Percentiles rank a stretch among this genome's conserved stretches.
Evolutionary conservation across 805 yeast species (phyloP).

Genomic region (Maudiozyma serrabonitensis): DNA sequence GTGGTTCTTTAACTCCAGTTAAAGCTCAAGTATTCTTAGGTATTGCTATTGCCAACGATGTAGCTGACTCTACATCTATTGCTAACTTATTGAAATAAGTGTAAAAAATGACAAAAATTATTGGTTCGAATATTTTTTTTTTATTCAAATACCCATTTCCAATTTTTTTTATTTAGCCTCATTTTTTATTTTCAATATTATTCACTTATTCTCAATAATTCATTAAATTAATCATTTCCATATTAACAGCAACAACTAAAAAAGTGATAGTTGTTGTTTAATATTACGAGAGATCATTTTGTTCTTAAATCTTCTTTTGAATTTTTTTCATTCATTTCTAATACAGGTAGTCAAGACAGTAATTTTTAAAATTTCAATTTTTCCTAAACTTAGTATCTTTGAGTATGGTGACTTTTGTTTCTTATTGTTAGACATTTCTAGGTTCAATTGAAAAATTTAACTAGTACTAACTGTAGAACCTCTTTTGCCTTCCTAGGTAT

Average conservation of each 20-base stretch:
- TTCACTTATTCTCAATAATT: neutral
- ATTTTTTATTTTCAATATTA: neutral
- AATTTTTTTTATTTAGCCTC: neutral
- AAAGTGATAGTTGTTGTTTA: no score
- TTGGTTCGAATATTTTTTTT: no score
- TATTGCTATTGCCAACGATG: constrained; percentile 23
- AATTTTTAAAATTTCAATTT: neutral
- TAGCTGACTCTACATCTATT: constrained; percentile 5
- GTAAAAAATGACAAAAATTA: neutral
- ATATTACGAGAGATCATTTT: neutral
- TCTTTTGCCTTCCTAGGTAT: neutral
- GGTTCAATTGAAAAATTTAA: no score
- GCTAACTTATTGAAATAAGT: constrained; percentile 1
- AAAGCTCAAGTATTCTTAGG: constrained; percentile 26
- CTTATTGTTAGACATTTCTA: no score
- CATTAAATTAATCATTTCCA: neutral
- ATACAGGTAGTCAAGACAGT: neutral
- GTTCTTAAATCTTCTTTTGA: neutral
- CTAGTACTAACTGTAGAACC: no score
- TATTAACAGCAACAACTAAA: neutral
- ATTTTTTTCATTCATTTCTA: neutral
- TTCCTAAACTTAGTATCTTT: no score
- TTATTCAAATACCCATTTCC: neutral
- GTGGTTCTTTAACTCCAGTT: constrained; percentile 25
- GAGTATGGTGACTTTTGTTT: no score